These are phyloP conservation scores for Penicillium cataractarum DNA, from an alignment of 495 filamentous ascomycete genomes.

Conservation along the genomic window DNA sequence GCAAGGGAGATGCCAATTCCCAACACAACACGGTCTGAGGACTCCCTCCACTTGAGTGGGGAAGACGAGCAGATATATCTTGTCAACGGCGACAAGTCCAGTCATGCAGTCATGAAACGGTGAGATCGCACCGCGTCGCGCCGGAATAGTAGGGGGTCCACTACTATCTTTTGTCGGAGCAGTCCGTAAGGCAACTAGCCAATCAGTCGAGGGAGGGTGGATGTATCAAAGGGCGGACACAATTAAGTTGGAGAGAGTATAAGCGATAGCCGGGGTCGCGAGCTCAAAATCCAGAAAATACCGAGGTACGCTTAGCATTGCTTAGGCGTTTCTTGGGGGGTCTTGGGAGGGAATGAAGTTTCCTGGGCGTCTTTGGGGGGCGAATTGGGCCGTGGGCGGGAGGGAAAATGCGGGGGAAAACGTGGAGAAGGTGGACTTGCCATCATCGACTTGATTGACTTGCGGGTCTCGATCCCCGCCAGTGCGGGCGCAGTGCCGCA, in stretches of 20 bases:
- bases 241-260: slow-evolving; percentile 6
- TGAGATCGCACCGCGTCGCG: not conserved
- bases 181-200: slow-evolving; percentile 9
- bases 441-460: slow-evolving; percentile 9
- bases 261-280: slow-evolving; percentile 31
- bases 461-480: slow-evolving; percentile 10
- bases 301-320: slow-evolving; percentile 32
- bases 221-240: not conserved
- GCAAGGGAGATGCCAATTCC: slow-evolving; percentile 4
- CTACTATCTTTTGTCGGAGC: slow-evolving; percentile 5
- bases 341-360: not conserved
- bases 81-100: not conserved
- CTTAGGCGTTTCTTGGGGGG: slow-evolving; percentile 1
- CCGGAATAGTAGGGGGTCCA: not conserved
- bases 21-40: not conserved
- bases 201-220: slow-evolving; percentile 9
- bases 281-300: slow-evolving; percentile 29
- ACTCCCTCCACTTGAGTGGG: slow-evolving; percentile 1
- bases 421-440: slow-evolving; percentile 26
- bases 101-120: not conserved
- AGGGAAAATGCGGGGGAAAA: slow-evolving; percentile 34
- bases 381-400: slow-evolving; percentile 4
- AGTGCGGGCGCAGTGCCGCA: slow-evolving; percentile 19
- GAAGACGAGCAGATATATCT: slow-evolving; percentile 9
- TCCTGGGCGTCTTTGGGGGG: not conserved